phyloP scores from a whole-genome alignment of 2,329 filamentous ascomycete genomes.

The Paraphoma chrysanthemicola region DNA sequence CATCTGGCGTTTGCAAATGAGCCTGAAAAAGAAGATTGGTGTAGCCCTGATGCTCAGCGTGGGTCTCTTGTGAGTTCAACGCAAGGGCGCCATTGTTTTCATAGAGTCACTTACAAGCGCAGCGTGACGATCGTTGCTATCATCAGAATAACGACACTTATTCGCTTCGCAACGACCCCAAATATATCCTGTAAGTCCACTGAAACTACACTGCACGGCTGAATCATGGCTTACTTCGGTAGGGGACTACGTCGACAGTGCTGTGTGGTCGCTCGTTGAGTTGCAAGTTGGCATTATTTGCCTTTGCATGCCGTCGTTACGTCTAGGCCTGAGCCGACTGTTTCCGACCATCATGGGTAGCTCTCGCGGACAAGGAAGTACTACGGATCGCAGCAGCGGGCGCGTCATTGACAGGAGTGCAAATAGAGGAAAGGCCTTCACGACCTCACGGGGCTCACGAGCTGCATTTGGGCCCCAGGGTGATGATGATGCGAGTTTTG shows the following conservation, averaged over 20 bases:
- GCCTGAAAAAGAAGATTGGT: conserved; percentile 43
- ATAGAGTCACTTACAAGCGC: conserved; percentile 17
- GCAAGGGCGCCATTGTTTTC: neutral
- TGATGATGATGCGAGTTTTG: too few relatives aligned
- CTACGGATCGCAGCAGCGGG: too few relatives aligned
- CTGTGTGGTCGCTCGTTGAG: conserved; percentile 49
- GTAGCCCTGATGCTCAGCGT: conserved; percentile 47
- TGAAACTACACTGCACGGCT: too few relatives aligned
- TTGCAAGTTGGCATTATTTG: conserved; percentile 51
- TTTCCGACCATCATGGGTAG: neutral
- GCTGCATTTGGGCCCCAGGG: too few relatives aligned
- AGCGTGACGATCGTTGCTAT: conserved; percentile 53
- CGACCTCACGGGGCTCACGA: too few relatives aligned
- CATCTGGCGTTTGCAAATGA: conserved; percentile 36
- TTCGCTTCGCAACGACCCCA: conserved; percentile 49
- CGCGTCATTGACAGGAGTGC: too few relatives aligned
- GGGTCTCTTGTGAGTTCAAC: conserved; percentile 40
- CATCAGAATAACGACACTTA: conserved; percentile 49
- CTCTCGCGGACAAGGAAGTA: too few relatives aligned
- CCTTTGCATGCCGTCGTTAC: conserved; percentile 50
- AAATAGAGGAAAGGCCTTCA: too few relatives aligned
- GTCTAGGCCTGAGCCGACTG: conserved; percentile 31
- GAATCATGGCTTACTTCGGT: neutral
- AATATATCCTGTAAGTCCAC: conserved; percentile 41
- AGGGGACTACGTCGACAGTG: conserved; percentile 7